Percentiles rank a stretch among this genome's conserved stretches.
phyloP scores from a whole-genome alignment of 768 basidiomycete genomes.

The Collybiopsis luxurians region DNA sequence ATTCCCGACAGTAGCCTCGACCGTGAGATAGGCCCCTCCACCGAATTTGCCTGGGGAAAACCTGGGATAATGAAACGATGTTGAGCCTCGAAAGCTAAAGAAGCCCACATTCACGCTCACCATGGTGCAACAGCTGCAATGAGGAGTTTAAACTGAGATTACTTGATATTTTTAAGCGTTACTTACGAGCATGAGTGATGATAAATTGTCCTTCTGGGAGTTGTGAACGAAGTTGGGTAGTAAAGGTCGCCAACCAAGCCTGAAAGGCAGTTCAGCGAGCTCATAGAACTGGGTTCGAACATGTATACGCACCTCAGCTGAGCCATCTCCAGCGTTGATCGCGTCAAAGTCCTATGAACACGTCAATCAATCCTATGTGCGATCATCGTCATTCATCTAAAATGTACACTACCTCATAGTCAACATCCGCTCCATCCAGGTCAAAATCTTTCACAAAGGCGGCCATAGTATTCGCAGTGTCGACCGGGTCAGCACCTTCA shows the following conservation, averaged over 20 bases:
- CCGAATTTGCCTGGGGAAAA: conserved; percentile 39
- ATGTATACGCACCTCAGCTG: conserved; percentile 54
- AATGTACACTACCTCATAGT: conserved; percentile 71
- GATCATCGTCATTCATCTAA: conserved; percentile 4
- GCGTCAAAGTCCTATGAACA: conserved; percentile 57
- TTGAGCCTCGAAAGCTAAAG: background rate
- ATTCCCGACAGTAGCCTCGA: conserved; percentile 50
- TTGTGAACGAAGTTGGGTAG: conserved; percentile 43
- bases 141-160: too few species aligned
- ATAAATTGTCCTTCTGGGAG: conserved; percentile 51
- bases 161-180: too few species aligned
- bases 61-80: conserved; percentile 21
- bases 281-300: background rate
- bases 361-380: background rate
- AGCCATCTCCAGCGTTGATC: conserved; percentile 47
- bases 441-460: conserved; percentile 59
- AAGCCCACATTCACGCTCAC: conserved; percentile 15
- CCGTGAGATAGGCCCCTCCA: conserved; percentile 54
- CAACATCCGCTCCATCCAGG: conserved; percentile 72
- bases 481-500: conserved; percentile 54
- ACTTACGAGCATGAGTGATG: conserved; percentile 55
- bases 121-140: conserved; percentile 47
- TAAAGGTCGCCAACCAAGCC: conserved; percentile 55
- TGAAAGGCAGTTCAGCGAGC: too few species aligned
- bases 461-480: conserved; percentile 62